Conservation (phyloP, 257 asterid genomes). For the Penstemon davidsonii region DNA sequence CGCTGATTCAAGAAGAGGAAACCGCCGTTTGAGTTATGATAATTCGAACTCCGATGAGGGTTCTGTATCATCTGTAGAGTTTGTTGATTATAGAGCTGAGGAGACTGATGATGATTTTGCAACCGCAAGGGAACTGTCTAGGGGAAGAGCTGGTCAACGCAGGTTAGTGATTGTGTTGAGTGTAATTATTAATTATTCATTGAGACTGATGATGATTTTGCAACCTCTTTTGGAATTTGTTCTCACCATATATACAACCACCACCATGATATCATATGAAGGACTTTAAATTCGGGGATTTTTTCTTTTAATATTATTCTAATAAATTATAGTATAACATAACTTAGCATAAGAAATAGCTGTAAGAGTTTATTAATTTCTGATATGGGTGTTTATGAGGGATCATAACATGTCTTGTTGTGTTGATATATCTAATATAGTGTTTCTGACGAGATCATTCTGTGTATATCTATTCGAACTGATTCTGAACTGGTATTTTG, state of each 20-base stretch:
- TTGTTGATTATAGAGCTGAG: constrained; percentile 45
- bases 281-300: too few species aligned
- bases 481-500: constrained; percentile 1
- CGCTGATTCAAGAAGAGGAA: constrained; percentile 64
- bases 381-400: background rate
- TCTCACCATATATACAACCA: too few species aligned
- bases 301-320: too few species aligned
- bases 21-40: constrained; percentile 52
- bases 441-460: background rate
- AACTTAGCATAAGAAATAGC: background rate
- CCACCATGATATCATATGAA: too few species aligned
- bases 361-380: background rate
- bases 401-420: background rate
- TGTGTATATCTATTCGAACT: background rate
- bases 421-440: background rate
- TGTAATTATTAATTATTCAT: too few species aligned
- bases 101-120: constrained; percentile 51
- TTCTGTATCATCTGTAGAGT: constrained; percentile 70
- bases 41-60: constrained; percentile 78
- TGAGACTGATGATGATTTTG: too few species aligned
- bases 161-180: constrained; percentile 42
- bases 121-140: constrained; percentile 46
- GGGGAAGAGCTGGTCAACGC: constrained; percentile 57
- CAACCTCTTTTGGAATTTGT: too few species aligned
- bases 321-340: background rate